phyloP scores from a whole-genome alignment of 176 grass and related monocot genomes.

The Metroxylon sagu region DNA sequence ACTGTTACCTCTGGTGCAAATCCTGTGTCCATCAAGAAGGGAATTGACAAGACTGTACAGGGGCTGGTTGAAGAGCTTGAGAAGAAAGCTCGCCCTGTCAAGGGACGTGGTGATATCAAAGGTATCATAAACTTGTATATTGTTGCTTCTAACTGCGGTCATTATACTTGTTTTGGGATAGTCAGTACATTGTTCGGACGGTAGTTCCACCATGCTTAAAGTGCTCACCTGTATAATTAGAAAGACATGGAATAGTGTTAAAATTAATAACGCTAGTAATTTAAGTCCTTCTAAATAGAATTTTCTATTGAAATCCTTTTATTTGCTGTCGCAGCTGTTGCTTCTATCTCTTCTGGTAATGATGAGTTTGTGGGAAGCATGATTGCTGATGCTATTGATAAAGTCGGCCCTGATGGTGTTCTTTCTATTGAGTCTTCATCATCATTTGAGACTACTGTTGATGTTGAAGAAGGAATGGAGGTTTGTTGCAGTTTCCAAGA shows the following conservation, averaged over 20 bases:
- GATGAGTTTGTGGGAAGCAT: conserved; percentile 6
- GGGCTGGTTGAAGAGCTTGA: conserved; percentile 8
- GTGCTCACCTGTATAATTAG: too few relatives aligned
- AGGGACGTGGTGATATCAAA: conserved; percentile 9
- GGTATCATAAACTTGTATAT: conserved; percentile 2
- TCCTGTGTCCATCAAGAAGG: conserved; percentile 22
- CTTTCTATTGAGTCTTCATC: conserved; percentile 18
- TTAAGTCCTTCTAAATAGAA: too few relatives aligned
- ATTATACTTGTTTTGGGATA: too few relatives aligned
- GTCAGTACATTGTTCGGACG: too few relatives aligned
- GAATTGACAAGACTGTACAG: conserved; percentile 3
- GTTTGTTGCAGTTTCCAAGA: not conserved
- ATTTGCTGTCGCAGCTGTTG: conserved; percentile 5
- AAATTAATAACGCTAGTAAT: too few relatives aligned
- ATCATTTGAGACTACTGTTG: conserved; percentile 17
- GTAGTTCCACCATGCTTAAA: too few relatives aligned
- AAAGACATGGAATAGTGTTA: too few relatives aligned
- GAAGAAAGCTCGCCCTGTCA: conserved; percentile 4
- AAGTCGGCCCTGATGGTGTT: conserved; percentile 11
- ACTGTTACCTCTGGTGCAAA: conserved; percentile 14
- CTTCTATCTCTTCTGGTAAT: conserved; percentile 4
- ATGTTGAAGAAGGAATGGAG: conserved; percentile 16
- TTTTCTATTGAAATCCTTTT: not conserved
- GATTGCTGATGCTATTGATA: conserved; percentile 18
- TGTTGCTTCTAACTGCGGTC: too few relatives aligned